phyloP scores from a whole-genome alignment of 441 rosid species.

The Erodium chrysanthum region DNA sequence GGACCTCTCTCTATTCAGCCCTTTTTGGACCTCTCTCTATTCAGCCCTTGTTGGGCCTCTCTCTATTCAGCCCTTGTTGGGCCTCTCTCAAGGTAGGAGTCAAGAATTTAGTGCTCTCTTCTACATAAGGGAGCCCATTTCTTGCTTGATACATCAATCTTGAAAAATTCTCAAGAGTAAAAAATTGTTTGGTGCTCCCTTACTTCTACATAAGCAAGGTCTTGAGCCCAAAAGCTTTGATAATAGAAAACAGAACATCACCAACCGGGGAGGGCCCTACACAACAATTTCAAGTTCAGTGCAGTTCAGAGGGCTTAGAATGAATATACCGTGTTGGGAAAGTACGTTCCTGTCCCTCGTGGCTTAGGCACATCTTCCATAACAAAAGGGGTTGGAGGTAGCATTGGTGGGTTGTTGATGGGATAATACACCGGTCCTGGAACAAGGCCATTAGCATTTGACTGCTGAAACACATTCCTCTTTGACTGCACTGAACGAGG shows the following conservation, averaged over 20 bases:
- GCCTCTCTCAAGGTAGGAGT: no score
- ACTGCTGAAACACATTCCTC: constrained; percentile 24
- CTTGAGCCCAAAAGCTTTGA: no score
- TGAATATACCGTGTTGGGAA: constrained; percentile 60
- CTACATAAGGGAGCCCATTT: no score
- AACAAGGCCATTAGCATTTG: constrained; percentile 37
- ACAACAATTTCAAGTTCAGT: background rate
- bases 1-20: no score
- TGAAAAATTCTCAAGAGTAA: no score
- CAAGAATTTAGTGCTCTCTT: no score
- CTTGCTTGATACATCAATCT: no score
- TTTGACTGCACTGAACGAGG: constrained; percentile 31
- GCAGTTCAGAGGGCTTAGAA: constrained; percentile 10
- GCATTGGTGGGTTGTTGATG: constrained; percentile 26
- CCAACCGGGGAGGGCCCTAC: background rate
- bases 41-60: no score
- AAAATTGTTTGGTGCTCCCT: no score
- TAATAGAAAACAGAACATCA: constrained; percentile 11
- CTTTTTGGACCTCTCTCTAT: no score
- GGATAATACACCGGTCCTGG: constrained; percentile 37
- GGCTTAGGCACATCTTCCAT: constrained; percentile 57
- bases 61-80: no score
- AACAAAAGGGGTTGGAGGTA: constrained; percentile 38
- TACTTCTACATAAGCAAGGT: no score
- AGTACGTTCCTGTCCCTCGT: constrained; percentile 80